These are phyloP conservation scores for Oryza glumipatula DNA, from an alignment of 176 grass and related monocot genomes.

Conservation along the genomic window DNA sequence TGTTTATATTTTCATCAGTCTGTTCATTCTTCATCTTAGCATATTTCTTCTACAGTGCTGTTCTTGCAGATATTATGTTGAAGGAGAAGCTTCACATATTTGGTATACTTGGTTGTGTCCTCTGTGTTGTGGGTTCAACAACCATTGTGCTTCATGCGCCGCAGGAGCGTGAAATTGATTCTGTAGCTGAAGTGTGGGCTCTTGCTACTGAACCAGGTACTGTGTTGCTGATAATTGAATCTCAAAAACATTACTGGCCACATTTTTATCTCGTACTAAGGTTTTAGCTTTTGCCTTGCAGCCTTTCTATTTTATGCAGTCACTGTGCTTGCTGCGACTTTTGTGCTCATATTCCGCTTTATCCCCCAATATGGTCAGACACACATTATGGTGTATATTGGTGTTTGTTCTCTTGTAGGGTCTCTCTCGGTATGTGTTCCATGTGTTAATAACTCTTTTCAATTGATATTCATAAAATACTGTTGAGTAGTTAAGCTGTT, in stretches of 20 bases:
- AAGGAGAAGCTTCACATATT: constrained; percentile 93
- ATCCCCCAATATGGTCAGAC: constrained; percentile 93
- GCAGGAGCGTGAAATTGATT: constrained; percentile 87
- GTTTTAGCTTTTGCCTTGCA: constrained; percentile 36
- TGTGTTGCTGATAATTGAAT: background rate
- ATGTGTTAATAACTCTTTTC: background rate
- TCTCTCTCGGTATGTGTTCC: constrained; percentile 83
- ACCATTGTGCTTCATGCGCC: constrained; percentile 98
- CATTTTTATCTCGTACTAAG: constrained; percentile 39
- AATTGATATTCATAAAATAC: background rate
- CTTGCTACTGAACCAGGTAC: constrained; percentile 97
- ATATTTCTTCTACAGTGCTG: constrained; percentile 64
- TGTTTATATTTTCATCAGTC: constrained; percentile 15
- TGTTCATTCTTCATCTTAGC: constrained; percentile 12
- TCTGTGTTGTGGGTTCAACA: constrained; percentile 98
- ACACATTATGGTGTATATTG: constrained; percentile 97
- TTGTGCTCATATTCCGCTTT: constrained; percentile 81
- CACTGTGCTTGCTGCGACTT: constrained; percentile 64
- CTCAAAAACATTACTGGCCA: background rate
- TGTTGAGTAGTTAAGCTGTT: constrained; percentile 1
- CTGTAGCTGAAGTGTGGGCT: constrained; percentile 91
- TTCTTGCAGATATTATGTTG: constrained; percentile 88
- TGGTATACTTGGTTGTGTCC: constrained; percentile 86
- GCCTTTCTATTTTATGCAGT: constrained; percentile 85
- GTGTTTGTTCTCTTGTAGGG: constrained; percentile 94